Evolutionary conservation across 2,329 filamentous ascomycete species (phyloP).

Genomic region (Calonectria honghensis): DNA sequence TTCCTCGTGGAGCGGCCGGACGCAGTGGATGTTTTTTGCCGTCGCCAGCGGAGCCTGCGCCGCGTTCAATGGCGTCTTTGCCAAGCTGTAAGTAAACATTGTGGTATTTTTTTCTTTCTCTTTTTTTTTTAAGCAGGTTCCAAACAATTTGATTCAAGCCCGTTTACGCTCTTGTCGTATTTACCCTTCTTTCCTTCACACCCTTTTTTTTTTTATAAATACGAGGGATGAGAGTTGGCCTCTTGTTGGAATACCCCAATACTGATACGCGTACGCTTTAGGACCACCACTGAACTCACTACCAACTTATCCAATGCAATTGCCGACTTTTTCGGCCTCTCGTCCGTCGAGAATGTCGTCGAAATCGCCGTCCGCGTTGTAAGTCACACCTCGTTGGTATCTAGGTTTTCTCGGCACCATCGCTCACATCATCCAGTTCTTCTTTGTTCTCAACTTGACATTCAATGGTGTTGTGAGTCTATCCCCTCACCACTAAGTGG

Average conservation of each 20-base stretch:
- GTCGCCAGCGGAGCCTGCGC: slow-evolving; percentile 85
- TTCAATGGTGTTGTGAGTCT: slow-evolving; percentile 81
- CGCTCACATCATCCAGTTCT: slow-evolving; percentile 68
- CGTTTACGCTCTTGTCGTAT: slow-evolving; percentile 3
- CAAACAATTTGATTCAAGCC: not conserved
- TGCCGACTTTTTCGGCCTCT: slow-evolving; percentile 66
- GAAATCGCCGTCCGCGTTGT: slow-evolving; percentile 71
- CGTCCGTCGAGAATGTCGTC: slow-evolving; percentile 63
- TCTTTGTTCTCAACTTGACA: slow-evolving; percentile 83
- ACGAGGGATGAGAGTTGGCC: not conserved
- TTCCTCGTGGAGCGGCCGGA: slow-evolving; percentile 57
- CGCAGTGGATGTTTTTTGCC: slow-evolving; percentile 80
- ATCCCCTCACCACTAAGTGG: not conserved
- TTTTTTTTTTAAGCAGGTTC: not conserved
- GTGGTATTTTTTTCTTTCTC: not conserved
- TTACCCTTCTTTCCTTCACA: not conserved
- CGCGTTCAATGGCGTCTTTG: slow-evolving; percentile 88
- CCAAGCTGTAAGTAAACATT: slow-evolving; percentile 80
- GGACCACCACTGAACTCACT: slow-evolving; percentile 75
- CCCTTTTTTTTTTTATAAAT: not conserved
- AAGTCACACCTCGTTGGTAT: slow-evolving; percentile 52
- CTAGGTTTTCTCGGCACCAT: not conserved
- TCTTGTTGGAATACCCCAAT: not conserved
- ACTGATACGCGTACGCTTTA: slow-evolving; percentile 51
- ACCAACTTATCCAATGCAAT: slow-evolving; percentile 67